Percentiles rank a stretch among this genome's conserved stretches.
phyloP scores from a whole-genome alignment of 257 asterid genomes.

The Linderniella brevidens region DNA sequence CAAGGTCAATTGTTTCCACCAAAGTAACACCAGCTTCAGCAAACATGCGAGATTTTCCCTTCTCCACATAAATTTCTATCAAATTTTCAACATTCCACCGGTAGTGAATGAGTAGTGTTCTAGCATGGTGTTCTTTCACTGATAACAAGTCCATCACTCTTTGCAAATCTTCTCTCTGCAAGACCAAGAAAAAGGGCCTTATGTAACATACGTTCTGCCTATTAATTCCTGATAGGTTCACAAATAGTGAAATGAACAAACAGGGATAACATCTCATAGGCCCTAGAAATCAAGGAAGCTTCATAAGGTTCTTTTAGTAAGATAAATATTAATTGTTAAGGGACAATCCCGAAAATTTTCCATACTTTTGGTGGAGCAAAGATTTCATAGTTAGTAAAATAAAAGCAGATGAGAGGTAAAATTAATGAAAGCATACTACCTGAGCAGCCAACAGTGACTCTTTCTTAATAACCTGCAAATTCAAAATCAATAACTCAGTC shows the following conservation, averaged over 20 bases:
- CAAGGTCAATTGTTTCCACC: conserved; percentile 24
- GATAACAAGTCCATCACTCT: conserved; percentile 87
- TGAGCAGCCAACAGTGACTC: conserved; percentile 93
- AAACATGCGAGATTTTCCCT: conserved; percentile 65
- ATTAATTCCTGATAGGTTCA: too few species aligned
- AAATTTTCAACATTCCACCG: conserved; percentile 84
- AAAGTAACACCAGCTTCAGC: conserved; percentile 69
- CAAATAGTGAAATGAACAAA: neutral
- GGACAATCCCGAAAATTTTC: too few species aligned
- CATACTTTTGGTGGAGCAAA: neutral
- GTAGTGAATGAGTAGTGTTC: conserved; percentile 81
- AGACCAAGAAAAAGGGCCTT: conserved; percentile 8
- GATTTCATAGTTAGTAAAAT: neutral
- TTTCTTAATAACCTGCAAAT: conserved; percentile 62
- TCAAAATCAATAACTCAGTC: conserved; percentile 2
- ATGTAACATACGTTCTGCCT: neutral
- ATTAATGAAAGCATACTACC: conserved; percentile 21
- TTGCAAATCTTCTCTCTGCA: conserved; percentile 67
- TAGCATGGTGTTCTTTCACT: conserved; percentile 78
- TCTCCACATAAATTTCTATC: conserved; percentile 60
- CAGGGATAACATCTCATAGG: too few species aligned
- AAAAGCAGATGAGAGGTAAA: neutral
- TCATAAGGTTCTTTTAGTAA: too few species aligned
- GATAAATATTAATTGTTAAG: too few species aligned
- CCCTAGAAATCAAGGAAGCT: too few species aligned